Evolutionary conservation across 2,329 filamentous ascomycete genomes (phyloP).

Genomic region (Monilinia polystroma): DNA sequence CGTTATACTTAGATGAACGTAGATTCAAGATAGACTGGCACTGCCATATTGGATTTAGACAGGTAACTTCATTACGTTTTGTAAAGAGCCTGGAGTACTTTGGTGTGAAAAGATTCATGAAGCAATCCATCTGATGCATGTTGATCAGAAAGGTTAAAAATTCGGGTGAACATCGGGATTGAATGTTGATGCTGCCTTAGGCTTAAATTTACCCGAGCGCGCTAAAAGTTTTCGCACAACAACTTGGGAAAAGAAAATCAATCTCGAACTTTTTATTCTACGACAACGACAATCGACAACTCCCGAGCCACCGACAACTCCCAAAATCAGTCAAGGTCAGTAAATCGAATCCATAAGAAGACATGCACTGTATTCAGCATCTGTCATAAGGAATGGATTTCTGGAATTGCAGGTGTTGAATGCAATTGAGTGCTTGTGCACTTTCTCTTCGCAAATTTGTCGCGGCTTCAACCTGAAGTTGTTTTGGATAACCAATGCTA

Average conservation of each 20-base stretch:
- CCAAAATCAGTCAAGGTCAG: conserved; percentile 21
- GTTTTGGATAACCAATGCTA: conserved; percentile 1
- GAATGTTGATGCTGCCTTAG: background rate
- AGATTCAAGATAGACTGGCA: background rate
- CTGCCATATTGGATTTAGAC: too few relatives aligned
- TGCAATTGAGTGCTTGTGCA: background rate
- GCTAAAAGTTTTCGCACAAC: conserved; percentile 11
- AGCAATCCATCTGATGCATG: background rate
- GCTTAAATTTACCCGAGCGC: conserved; percentile 11
- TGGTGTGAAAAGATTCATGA: too few relatives aligned
- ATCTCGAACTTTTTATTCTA: conserved; percentile 10
- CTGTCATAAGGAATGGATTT: background rate
- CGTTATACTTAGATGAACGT: background rate
- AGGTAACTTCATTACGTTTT: too few relatives aligned
- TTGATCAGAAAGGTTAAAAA: background rate
- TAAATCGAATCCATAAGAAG: conserved; percentile 1
- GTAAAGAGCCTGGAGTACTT: too few relatives aligned
- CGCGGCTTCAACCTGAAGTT: background rate
- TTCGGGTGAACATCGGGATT: background rate
- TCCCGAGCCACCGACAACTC: conserved; percentile 21
- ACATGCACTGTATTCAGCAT: background rate
- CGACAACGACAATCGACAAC: conserved; percentile 25
- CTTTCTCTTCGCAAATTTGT: background rate
- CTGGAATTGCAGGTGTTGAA: conserved; percentile 4
- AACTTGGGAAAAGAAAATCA: conserved; percentile 13